These are phyloP conservation scores for Mucor circinelloides DNA, from an alignment of 371 early-diverging fungal species.

Conservation along the genomic window DNA sequence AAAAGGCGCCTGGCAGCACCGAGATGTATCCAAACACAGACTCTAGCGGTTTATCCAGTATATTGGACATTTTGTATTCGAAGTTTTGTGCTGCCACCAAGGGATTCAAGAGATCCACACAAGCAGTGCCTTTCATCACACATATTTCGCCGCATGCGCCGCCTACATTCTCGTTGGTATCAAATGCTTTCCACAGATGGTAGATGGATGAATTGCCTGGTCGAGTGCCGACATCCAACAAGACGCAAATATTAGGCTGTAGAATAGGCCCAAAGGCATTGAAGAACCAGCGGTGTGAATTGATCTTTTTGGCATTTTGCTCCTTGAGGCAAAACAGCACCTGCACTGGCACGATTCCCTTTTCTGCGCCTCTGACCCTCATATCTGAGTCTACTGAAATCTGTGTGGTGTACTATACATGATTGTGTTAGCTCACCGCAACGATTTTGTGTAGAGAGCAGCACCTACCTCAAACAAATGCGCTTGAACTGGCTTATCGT, in stretches of 20 bases:
- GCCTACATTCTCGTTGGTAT: constrained; percentile 62
- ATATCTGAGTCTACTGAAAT: constrained; percentile 68
- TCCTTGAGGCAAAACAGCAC: constrained; percentile 85
- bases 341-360: constrained; percentile 74
- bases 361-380: constrained; percentile 70
- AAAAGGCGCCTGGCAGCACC: constrained; percentile 80
- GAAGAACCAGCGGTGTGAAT: constrained; percentile 90
- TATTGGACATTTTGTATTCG: constrained; percentile 86
- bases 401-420: constrained; percentile 75
- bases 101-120: constrained; percentile 68
- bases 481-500: constrained; percentile 63
- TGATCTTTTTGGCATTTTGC: constrained; percentile 88
- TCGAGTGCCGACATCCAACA: constrained; percentile 77
- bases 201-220: constrained; percentile 65
- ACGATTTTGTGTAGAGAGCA: too few relatives aligned
- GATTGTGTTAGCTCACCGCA: background rate
- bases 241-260: constrained; percentile 75
- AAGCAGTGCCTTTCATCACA: constrained; percentile 59
- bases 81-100: constrained; percentile 84
- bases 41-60: constrained; percentile 84
- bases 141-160: constrained; percentile 83
- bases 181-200: constrained; percentile 75
- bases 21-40: constrained; percentile 85
- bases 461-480: constrained; percentile 77
- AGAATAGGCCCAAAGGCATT: constrained; percentile 72